A percentile compares a stretch with the other conserved stretches of the same genome.
These are phyloP conservation scores for Pleurotus platypus DNA, from an alignment of 768 basidiomycete genomes.

Conservation along the genomic window DNA sequence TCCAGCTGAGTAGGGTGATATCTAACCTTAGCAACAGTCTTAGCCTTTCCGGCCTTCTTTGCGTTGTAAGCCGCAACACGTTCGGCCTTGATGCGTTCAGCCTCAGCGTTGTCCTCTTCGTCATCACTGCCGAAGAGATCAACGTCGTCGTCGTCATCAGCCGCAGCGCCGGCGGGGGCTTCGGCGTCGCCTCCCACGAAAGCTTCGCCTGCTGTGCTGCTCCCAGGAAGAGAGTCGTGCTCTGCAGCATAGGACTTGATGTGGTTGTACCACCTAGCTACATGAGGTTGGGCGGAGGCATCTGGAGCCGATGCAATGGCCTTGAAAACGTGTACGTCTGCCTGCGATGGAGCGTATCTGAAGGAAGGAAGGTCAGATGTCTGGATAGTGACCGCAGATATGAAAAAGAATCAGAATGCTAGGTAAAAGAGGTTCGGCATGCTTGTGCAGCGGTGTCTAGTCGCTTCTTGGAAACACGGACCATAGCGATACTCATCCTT, in stretches of 20 bases:
- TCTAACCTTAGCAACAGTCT: constrained; percentile 80
- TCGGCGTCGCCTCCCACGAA: constrained; percentile 54
- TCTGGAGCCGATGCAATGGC: constrained; percentile 66
- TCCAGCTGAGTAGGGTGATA: not conserved
- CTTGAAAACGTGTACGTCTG: constrained; percentile 91
- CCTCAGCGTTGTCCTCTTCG: constrained; percentile 81
- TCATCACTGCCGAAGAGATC: constrained; percentile 88
- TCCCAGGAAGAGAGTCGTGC: constrained; percentile 75
- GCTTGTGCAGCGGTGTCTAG: constrained; percentile 82
- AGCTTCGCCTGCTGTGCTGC: constrained; percentile 75
- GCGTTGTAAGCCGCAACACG: constrained; percentile 91
- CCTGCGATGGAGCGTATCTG: constrained; percentile 90
- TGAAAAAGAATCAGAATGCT: constrained; percentile 61
- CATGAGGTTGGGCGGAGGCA: constrained; percentile 64
- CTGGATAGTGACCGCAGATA: not conserved
- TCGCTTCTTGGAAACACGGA: constrained; percentile 97
- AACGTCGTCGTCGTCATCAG: constrained; percentile 68
- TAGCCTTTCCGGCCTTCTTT: constrained; percentile 90
- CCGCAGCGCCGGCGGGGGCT: constrained; percentile 34
- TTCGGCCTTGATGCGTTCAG: constrained; percentile 84
- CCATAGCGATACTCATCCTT: constrained; percentile 83
- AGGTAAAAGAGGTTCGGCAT: constrained; percentile 69
- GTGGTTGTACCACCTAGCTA: constrained; percentile 91
- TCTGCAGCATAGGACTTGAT: constrained; percentile 84
- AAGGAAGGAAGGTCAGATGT: constrained; percentile 13